Evolutionary conservation across 345 rosid species (phyloP), one percentile per base, ranked within the genome.

Genomic region (Eutrema yunnanense): DNA sequence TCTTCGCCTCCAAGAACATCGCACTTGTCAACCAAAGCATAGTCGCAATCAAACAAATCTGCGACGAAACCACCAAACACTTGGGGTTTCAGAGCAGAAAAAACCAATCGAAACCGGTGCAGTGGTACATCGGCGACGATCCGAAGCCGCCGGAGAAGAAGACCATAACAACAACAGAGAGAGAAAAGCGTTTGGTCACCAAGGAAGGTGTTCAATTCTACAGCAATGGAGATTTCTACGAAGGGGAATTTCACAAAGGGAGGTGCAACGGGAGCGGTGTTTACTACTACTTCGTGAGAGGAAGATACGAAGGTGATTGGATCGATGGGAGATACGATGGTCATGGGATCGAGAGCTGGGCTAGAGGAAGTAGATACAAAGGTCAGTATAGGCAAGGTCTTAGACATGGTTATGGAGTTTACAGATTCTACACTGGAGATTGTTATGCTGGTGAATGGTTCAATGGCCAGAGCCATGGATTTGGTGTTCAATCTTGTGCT

Each of bases 231-330:
- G 97, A 95, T 52, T 87, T 81, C 79, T 95, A 91, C 73, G 98
- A 94, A 74, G 98, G 98, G 0, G 98, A 94, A 61, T 88, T 94
- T 62, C 90, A 88, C 42, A 86, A 84, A 51, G 98, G 96, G 47
- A 88, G 75, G 74, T 88, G 95, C 62, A 91, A 83, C 26, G 98
- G 98, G 7, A 91, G 95, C 46, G 98, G 98, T 26, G 98, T 91
- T 10, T 91, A 94, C 63, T 89, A 84, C 65, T 94, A 82, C 71
- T 84, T 84, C 59, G 90, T 77, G 16, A 91, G 85, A 58, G 98
- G 97, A 19, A 80, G 96, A 53, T 91, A 94, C 33, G 97, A 94
- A 69, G 98, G 97, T 4, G 95, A 91, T 59, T 94, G 97, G 98
- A 59, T 94, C 4, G 96, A 91, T 53, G 97, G 98, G 56, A 86